phyloP scores from a whole-genome alignment of 768 basidiomycete species.

The Mycena sanguinolenta region DNA sequence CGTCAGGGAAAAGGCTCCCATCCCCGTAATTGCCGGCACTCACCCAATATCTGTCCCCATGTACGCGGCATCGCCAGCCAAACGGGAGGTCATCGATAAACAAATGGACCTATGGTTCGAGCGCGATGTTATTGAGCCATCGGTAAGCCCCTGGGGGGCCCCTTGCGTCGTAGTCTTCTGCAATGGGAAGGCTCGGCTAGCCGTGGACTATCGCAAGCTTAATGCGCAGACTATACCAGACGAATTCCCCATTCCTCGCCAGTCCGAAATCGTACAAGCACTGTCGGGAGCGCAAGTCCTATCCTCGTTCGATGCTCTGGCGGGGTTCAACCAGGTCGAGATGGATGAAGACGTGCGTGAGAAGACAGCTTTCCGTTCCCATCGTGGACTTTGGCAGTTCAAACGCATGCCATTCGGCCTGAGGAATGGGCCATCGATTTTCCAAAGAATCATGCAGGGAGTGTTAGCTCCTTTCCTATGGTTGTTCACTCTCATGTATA shows the following conservation, averaged over 20 bases:
- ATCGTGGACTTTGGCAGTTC: neutral
- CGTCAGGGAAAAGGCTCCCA: neutral
- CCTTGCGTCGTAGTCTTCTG: neutral
- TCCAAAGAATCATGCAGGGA: neutral
- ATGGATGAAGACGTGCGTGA: neutral
- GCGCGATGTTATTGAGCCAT: neutral
- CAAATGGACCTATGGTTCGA: neutral
- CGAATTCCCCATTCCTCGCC: neutral
- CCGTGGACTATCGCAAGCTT: neutral
- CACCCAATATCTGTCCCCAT: neutral
- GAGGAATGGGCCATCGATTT: neutral
- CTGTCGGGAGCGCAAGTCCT: neutral
- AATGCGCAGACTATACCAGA: neutral
- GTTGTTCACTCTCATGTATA: slow-evolving; percentile 56
- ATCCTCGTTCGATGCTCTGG: neutral
- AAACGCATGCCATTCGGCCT: neutral
- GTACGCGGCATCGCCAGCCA: neutral
- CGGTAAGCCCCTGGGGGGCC: neutral
- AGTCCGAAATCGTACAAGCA: neutral
- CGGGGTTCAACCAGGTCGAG: neutral
- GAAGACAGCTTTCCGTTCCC: neutral
- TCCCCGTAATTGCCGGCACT: neutral
- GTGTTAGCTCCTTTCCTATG: neutral
- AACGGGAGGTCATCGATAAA: neutral
- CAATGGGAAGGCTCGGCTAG: neutral